Base-by-base conservation (phyloP, 2,329 filamentous ascomycete genomes). In the Sclerotinia spermophila region DNA sequence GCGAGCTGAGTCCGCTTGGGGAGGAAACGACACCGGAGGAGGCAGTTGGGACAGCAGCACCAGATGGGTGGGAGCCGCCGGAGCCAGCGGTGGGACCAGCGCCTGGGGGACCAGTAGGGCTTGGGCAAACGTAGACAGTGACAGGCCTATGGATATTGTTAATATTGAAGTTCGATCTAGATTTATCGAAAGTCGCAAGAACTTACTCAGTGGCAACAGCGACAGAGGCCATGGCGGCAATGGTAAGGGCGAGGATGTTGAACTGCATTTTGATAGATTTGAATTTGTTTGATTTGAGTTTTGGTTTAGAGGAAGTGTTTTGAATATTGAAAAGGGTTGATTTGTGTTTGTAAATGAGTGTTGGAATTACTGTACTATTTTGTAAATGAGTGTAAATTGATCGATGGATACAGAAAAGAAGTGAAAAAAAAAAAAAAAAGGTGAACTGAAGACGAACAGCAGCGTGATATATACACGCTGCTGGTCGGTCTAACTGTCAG, bases 201-300 rank as follows among this genome's bases (percentile, higher is more conserved):
- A 72, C 74, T 73, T 64, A 76, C 76, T 73, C 71, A 44, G 51
- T 60, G 64, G 78, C 77, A 67, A 71, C 67, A 64, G 73, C 77
- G 65, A 72, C 73, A 69, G 77, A 68, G 55, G 77, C 77, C 73
- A 78, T 73, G 71, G 75, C 74, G 74, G 77, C 77, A 61, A 78
- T 59, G 65, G 69, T 72, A 74, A 79, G 48, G 67, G 75, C 73
- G 72, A 75, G 61, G 71, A 74, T 67, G 73, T 75, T 77, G 78
- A 79, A 80, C 72, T 79, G 77, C 78, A 80, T 80, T 62, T 79
- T 80, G 77, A 76, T 44, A 73, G 74, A 76, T 77, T 77, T 67
- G 68, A 66, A 51, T 62, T 48, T 67, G 27, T 59, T 61, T 69
- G 73, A 62, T 67, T 68, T 74, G 71, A 21, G 38, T 53, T 62